A percentile compares a stretch with the other conserved stretches of the same genome.
phyloP scores from a whole-genome alignment of 2,329 filamentous ascomycete genomes.

The Bertia moriformis region DNA sequence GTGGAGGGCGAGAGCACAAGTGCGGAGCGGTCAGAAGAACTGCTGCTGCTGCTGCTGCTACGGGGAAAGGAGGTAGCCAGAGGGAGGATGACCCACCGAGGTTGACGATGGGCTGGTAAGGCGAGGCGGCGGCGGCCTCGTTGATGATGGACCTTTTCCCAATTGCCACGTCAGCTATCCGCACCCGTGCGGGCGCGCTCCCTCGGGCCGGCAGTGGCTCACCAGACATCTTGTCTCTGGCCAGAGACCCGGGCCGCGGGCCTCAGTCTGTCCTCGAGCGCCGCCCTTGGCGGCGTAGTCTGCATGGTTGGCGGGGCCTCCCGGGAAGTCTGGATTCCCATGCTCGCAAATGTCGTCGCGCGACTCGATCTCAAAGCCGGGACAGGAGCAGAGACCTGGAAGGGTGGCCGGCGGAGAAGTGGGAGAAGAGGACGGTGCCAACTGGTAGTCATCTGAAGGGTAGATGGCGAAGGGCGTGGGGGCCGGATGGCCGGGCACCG shows the following conservation, averaged over 20 bases:
- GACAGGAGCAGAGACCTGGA: too few species aligned
- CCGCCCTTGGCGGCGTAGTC: too few species aligned
- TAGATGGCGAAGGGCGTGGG: too few species aligned
- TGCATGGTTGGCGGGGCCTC: too few species aligned
- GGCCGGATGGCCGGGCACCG: too few species aligned
- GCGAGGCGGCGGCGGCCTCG: slow-evolving; percentile 47
- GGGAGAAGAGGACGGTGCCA: too few species aligned
- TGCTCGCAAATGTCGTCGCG: too few species aligned
- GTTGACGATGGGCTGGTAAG: slow-evolving; percentile 49
- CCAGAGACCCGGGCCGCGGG: slow-evolving; percentile 33
- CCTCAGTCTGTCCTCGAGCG: slow-evolving; percentile 23
- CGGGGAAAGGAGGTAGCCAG: slow-evolving; percentile 5
- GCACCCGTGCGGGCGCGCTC: slow-evolving; percentile 1
- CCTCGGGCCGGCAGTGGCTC: slow-evolving; percentile 10
- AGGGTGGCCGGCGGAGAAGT: too few species aligned
- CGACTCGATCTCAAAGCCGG: too few species aligned
- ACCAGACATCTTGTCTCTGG: slow-evolving; percentile 37
- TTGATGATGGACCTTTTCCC: slow-evolving; percentile 45
- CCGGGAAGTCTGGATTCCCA: too few species aligned
- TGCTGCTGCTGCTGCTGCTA: slow-evolving; percentile 39
- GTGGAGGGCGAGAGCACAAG: not conserved
- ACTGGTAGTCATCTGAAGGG: too few species aligned
- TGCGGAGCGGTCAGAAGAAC: too few species aligned
- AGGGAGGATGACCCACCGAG: slow-evolving; percentile 32
- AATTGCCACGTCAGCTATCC: slow-evolving; percentile 4